Evolutionary conservation across 139 green algal species (phyloP), one percentile per base, ranked within the genome.

Genomic region (Picochlorum sp.): DNA sequence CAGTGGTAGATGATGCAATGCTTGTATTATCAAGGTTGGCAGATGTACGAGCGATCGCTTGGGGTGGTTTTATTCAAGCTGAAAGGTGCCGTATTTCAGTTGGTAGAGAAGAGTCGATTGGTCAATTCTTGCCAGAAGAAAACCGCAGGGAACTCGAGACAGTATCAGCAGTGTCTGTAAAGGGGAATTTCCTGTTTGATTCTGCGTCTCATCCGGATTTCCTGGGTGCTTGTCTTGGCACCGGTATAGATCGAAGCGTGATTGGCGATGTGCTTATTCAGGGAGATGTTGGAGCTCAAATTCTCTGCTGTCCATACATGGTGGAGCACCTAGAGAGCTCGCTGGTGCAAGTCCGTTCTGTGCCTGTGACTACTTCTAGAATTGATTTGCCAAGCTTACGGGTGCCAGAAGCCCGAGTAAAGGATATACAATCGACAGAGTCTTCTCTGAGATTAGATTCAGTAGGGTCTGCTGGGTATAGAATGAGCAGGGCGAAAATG

Each of bases 191-290:
- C 57, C 60, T 84, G 36, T 86, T 91, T 59, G 85, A 94, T 16
- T 57, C 80, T 0, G 81, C 80, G 31, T 81, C 60, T 8, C 85
- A 94, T 55, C 68, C 71, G 20, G 85, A 94, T 73, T 91, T 94
- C 31, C 55, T 94, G 13, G 85, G 85, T 0, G 78, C 85, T 0
- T 70, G 76, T 18, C 56, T 91, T 29, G 83, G 80, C 18, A 90
- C 83, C 10, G 85, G 85, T 33, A 71, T 81, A 28, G 69, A 72
- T 26, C 44, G 57, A 26, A 70, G 64, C 24, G 70, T 70, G 35
- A 72, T 88, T 22, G 77, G 75, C 1, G 85, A 94, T 68, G 81
- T 94, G 9, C 31, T 91, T 18, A 61, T 90, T 30, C 66, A 81
- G n/a, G 83, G 80, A 7, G 85, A 94, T 64, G 50, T 55, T 20